phyloP scores from a whole-genome alignment of 75 land plant species.

The Gnetum montanum region DNA sequence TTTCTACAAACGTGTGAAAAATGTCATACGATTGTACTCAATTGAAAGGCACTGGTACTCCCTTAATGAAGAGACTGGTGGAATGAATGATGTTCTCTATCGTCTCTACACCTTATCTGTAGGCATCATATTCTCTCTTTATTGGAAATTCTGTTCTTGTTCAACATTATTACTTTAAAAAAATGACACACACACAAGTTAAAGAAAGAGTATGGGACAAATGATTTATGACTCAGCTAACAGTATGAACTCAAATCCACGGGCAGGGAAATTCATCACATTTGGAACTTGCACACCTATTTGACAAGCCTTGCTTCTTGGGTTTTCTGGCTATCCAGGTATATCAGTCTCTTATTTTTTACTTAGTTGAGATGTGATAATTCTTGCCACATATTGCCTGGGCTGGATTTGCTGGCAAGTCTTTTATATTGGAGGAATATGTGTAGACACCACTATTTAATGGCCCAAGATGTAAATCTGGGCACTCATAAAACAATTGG shows the following conservation, averaged over 20 bases:
- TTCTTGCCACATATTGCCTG: neutral
- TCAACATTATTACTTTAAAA: no score
- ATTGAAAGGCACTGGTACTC: slow-evolving; percentile 72
- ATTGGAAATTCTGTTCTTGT: no score
- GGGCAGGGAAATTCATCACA: slow-evolving; percentile 67
- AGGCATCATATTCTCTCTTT: neutral
- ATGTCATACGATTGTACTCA: slow-evolving; percentile 44
- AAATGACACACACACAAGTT: no score
- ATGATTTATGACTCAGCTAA: no score
- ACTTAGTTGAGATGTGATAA: neutral
- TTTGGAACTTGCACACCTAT: slow-evolving; percentile 79
- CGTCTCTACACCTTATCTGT: slow-evolving; percentile 23
- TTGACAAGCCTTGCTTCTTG: slow-evolving; percentile 93
- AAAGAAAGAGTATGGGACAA: no score
- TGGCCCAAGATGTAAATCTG: slow-evolving; percentile 71
- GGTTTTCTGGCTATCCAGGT: slow-evolving; percentile 88
- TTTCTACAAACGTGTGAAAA: slow-evolving; percentile 60
- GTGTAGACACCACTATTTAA: slow-evolving; percentile 71
- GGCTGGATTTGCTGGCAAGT: neutral
- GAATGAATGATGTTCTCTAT: slow-evolving; percentile 95
- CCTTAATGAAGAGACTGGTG: slow-evolving; percentile 89
- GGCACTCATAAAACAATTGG: slow-evolving; percentile 58
- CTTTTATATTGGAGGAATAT: neutral
- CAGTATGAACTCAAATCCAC: neutral
- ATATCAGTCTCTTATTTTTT: slow-evolving; percentile 1